Conservation (phyloP, 768 basidiomycete genomes). For the Naematelia encephala region DNA sequence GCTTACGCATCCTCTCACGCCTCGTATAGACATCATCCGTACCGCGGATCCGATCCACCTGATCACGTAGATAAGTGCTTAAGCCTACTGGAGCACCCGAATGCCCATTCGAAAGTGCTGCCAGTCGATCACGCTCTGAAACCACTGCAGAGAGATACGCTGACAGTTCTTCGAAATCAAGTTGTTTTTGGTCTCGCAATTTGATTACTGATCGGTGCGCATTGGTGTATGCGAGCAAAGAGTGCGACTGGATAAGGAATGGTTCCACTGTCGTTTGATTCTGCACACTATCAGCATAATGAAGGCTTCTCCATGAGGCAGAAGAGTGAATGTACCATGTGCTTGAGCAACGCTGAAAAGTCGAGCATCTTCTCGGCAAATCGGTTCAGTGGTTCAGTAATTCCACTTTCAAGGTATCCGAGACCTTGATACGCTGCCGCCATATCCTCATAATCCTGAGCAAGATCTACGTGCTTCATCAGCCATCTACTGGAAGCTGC, state of each 20-base stretch:
- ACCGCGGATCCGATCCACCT: conserved; percentile 85
- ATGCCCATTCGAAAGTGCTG: conserved; percentile 84
- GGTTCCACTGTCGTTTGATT: conserved; percentile 89
- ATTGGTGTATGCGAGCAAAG: conserved; percentile 87
- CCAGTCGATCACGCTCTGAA: conserved; percentile 83
- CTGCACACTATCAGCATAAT: conserved; percentile 52
- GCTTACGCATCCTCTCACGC: conserved; percentile 86
- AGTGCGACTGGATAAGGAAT: conserved; percentile 83
- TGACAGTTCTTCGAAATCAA: conserved; percentile 95
- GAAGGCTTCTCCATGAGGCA: not conserved
- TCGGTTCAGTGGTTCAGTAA: conserved; percentile 94
- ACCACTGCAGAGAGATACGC: conserved; percentile 92
- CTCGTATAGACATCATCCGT: conserved; percentile 89
- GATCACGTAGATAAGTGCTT: conserved; percentile 84
- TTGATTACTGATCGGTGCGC: conserved; percentile 91
- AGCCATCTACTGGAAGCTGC: not conserved
- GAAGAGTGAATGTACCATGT: conserved; percentile 59
- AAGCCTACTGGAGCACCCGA: conserved; percentile 71
- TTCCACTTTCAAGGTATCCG: conserved; percentile 96
- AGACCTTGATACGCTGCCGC: conserved; percentile 94
- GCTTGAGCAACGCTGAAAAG: conserved; percentile 83
- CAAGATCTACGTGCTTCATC: conserved; percentile 68
- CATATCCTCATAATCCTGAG: conserved; percentile 94
- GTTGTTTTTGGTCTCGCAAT: conserved; percentile 94
- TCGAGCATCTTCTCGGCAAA: conserved; percentile 95